Conservation (phyloP, 2,329 filamentous ascomycete species). For the Fusarium floridanum region DNA sequence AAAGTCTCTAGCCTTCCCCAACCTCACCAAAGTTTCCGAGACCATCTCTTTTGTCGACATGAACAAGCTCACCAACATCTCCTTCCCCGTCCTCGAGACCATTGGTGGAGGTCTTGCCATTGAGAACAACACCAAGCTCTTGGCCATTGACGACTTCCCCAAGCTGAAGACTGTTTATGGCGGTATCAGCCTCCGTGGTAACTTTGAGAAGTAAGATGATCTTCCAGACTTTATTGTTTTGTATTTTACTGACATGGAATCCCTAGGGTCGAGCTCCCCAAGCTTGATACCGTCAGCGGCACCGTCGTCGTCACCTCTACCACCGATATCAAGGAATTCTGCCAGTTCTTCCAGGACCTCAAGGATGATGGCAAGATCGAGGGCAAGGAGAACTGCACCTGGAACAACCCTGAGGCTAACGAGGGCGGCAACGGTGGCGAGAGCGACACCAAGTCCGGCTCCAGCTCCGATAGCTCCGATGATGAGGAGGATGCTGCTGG, state of each 20-base stretch:
- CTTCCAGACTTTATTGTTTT: not conserved
- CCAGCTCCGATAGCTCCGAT: constrained; percentile 43
- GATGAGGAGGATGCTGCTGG: constrained; percentile 59
- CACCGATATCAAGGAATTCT: constrained; percentile 69
- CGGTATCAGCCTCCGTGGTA: constrained; percentile 87
- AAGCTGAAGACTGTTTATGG: constrained; percentile 78
- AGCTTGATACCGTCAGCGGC: constrained; percentile 76
- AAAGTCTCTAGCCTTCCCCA: constrained; percentile 70
- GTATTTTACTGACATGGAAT: constrained; percentile 7
- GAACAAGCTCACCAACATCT: constrained; percentile 76
- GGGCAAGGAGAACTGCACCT: constrained; percentile 62
- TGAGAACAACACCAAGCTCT: constrained; percentile 87
- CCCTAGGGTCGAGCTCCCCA: constrained; percentile 77
- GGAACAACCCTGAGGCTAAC: constrained; percentile 67
- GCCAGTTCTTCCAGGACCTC: constrained; percentile 62
- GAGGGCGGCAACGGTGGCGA: constrained; percentile 54
- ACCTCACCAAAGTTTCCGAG: constrained; percentile 75
- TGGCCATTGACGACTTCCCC: constrained; percentile 75
- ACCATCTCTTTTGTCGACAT: constrained; percentile 74
- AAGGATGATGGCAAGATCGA: constrained; percentile 55
- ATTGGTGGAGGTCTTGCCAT: constrained; percentile 86
- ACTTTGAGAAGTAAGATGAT: constrained; percentile 80
- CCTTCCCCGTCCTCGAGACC: constrained; percentile 75
- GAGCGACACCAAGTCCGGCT: constrained; percentile 40
- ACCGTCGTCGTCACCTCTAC: constrained; percentile 78